Base-by-base conservation (phyloP, 805 yeast genomes). In the Candida nanaspora region DNA sequence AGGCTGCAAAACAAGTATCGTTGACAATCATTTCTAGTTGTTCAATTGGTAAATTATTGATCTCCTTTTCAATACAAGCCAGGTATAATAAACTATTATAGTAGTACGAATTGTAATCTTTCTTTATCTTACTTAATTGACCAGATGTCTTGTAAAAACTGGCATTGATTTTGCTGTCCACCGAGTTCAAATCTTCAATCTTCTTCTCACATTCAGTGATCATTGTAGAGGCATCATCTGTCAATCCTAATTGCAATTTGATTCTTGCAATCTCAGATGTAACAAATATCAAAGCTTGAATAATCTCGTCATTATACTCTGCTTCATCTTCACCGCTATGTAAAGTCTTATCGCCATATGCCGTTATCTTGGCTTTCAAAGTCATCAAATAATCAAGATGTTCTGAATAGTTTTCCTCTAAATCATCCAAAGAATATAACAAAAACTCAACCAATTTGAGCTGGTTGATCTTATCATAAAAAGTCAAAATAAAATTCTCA, bases 61-160 rank as follows among this genome's bases (percentile, higher is more conserved):
- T 49, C 39, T 73, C 58, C 21, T 50, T 41, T 19, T 66, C 72
- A 39, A 86, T 68, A 38, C 95, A 82, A 5, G 96, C 89, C 47
- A 93, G 69, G 59, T 81, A 91, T 45, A 91, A 66, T 58, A 93
- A 69, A 18, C 88, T 80, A 52, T 84, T 87, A 52, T 82, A 76
- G 62, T 93, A 93, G 65, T 77, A 91, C 29, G 71, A 67, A 50
- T 87, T 86, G 66, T 80, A 88, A 62, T 93, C 95, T 23, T 78
- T 77, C 53, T 80, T 79, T 45, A 74, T 61, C 62, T 86, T 82
- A 70, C 76, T 79, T 56, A 80, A 78, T 55, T 83, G 84, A 41
- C 96, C 78, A 52, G 77, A 80, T 19, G 91, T 80, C 46, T 82
- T 77, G 61, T 86, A 91, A 61, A 72, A 91, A 25, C 95, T 85